Base-by-base conservation (phyloP, 495 filamentous ascomycete species). In the Penicillium longicatenatum region DNA sequence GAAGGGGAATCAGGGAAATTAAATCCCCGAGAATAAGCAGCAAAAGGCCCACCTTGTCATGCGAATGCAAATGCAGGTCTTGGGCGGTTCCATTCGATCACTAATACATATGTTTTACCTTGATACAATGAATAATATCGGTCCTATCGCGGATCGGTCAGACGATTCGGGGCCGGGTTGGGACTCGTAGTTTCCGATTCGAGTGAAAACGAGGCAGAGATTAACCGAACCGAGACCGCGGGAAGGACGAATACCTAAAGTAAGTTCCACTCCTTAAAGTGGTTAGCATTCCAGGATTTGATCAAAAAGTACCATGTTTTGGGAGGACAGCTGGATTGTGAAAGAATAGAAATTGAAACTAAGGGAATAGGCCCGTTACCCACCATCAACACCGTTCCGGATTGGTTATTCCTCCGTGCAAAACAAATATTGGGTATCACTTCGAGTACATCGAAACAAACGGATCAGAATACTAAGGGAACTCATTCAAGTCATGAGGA, bases 1-100 rank as follows among this genome's bases (percentile, higher is more conserved):
- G 57, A 58, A 65, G 57, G 56, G 56, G 58, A 45, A 42, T 57
- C 43, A 51, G 57, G 62, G 31, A 48, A 55, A 48, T 47, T 47
- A 26, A 26, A 26, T 26, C 42, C 42, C 42, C 42, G 42, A 10
- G 10, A 53, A 58, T 43, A 17, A 61, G 39, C 52, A 55, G 42
- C 10, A 56, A 54, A 37, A 51, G 39, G 33, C 43, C 19, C 26
- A 39, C 39, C 42, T 26, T 17, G 31, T 37, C 17, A 46, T 46
- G 17, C 53, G 41, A 39, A 45, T 19, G 46, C 56, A 50, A 42
- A 10, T 42, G 43, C 41, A 44, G 17, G 29, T 39, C 31, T 31
- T 43, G 26, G 21, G 39, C 31, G 43, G 24, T 59, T 63, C 26
- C 19, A 59, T 59, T 58, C 39, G 29, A 51, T 61, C 46, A 56